These are phyloP conservation scores for Taphrina sp. DNA, from an alignment of 1,139 yeast species.

Conservation along the genomic window DNA sequence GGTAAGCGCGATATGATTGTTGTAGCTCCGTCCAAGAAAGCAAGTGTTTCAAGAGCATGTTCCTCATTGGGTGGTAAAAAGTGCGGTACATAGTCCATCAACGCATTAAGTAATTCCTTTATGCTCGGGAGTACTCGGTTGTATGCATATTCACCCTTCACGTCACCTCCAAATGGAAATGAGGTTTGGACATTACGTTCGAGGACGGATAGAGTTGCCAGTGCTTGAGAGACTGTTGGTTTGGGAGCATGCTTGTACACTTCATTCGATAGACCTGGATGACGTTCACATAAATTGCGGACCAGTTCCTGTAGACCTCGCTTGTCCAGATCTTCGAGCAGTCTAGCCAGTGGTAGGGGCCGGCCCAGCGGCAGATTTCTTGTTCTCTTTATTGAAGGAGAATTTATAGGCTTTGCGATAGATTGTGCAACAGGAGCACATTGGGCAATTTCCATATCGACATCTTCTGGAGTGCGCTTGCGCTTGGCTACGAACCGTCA, in stretches of 20 bases:
- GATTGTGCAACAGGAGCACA: neutral
- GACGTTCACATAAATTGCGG: constrained; percentile 53
- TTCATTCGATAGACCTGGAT: constrained; percentile 62
- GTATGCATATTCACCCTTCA: constrained; percentile 79
- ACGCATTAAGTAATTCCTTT: constrained; percentile 70
- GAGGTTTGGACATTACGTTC: constrained; percentile 51
- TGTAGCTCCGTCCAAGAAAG: constrained; percentile 67
- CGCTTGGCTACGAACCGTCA: constrained; percentile 14
- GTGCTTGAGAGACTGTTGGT: constrained; percentile 56
- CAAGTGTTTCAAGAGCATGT: constrained; percentile 57
- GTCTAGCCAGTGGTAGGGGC: constrained; percentile 57
- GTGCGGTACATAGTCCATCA: constrained; percentile 75
- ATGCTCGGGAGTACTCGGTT: constrained; percentile 71
- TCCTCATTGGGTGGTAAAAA: constrained; percentile 76
- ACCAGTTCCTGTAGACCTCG: constrained; percentile 56
- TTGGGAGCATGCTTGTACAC: constrained; percentile 58
- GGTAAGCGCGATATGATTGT: constrained; percentile 67
- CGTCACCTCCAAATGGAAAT: constrained; percentile 74
- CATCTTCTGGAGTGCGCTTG: constrained; percentile 15
- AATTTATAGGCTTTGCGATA: neutral
- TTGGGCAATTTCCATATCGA: constrained; percentile 14
- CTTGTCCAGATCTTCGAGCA: constrained; percentile 66
- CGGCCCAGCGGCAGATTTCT: constrained; percentile 41
- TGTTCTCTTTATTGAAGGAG: constrained; percentile 34
- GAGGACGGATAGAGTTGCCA: constrained; percentile 53